Base-by-base conservation (phyloP, 345 rosid species). In the Camelina laxa region DNA sequence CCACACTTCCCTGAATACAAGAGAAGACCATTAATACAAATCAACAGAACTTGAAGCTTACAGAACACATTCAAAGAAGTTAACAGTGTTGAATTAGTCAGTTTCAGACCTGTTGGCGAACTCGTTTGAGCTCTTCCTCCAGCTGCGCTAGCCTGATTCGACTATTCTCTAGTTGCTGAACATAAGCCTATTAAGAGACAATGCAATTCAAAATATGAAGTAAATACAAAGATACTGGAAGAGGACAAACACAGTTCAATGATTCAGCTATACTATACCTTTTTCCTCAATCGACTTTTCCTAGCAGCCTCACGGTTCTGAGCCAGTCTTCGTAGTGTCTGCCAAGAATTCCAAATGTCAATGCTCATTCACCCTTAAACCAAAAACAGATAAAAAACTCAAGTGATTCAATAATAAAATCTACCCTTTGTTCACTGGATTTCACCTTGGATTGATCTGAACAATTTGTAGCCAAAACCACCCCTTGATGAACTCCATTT, bases 281-380 rank as follows among this genome's bases (percentile, higher is more conserved):
- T 93, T 76, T 93, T 93, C 79, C 98, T 85, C 63, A 91, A 81
- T 24, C 98, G 85, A 75, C 97, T 89, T 82, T 88, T 93, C 81
- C 93, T 88, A 6, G 97, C 98, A 74, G 97, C 98, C 75, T 93
- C 98, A n/a, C 98, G 81, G 78, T 93, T 91, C 77, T 93, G 98
- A 60, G 97, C 97, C 65, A 93, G 74, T 82, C 98, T 78, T 41
- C 97, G 81, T 57, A 93, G 93, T 3, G 82, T 80, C 97, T 93
- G 82, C 55, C 57, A 53, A 49, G 50, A 45, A 73, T 14, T 35
- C 22, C 5, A 77, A 47, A 64, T 7, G 21, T 78, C n/a, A 67
- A 51, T 41, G 0, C 35, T 60, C 60, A 66, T 51, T 22, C 48
- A 78, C 6, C 10, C 24, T 53, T 9, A 21, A 31, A n/a, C 38